These are phyloP conservation scores for Glonium stellatum DNA, from an alignment of 495 filamentous ascomycete genomes.

Conservation along the genomic window DNA sequence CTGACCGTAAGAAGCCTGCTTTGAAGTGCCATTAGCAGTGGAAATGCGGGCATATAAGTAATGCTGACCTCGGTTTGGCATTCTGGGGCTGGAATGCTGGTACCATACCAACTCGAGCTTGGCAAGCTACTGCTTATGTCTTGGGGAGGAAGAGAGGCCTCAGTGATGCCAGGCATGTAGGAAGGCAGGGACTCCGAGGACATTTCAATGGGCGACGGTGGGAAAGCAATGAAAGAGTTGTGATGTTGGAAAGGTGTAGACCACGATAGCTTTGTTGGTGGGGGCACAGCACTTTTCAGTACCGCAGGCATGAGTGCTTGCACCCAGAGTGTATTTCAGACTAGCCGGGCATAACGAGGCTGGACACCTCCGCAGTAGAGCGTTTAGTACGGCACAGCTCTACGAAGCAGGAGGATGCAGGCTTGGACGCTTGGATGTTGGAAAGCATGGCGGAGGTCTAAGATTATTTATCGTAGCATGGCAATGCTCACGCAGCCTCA, in stretches of 20 bases:
- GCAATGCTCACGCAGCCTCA: not conserved
- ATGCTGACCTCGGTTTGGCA: constrained; percentile 18
- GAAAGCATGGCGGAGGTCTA: not conserved
- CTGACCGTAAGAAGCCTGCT: constrained; percentile 12
- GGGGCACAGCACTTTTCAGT: constrained; percentile 29
- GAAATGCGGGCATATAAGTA: not conserved
- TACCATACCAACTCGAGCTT: constrained; percentile 21
- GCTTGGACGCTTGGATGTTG: not conserved
- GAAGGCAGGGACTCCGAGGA: constrained; percentile 17
- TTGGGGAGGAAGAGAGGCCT: constrained; percentile 18
- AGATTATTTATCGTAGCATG: not conserved
- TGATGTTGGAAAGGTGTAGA: constrained; percentile 6
- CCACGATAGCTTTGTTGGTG: constrained; percentile 22
- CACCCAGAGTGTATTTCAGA: constrained; percentile 4
- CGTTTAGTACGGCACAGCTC: not conserved
- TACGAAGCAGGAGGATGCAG: not conserved
- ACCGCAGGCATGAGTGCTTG: constrained; percentile 20
- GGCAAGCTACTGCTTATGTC: constrained; percentile 13
- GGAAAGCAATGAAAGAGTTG: constrained; percentile 8
- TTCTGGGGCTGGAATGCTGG: constrained; percentile 23
- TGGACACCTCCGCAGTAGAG: not conserved
- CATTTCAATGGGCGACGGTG: constrained; percentile 23
- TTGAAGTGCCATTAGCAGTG: not conserved
- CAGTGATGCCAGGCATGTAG: constrained; percentile 24
- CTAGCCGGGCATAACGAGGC: constrained; percentile 15